phyloP scores from a whole-genome alignment of 352 stramenopile species.

The Pythium myriotylum region DNA sequence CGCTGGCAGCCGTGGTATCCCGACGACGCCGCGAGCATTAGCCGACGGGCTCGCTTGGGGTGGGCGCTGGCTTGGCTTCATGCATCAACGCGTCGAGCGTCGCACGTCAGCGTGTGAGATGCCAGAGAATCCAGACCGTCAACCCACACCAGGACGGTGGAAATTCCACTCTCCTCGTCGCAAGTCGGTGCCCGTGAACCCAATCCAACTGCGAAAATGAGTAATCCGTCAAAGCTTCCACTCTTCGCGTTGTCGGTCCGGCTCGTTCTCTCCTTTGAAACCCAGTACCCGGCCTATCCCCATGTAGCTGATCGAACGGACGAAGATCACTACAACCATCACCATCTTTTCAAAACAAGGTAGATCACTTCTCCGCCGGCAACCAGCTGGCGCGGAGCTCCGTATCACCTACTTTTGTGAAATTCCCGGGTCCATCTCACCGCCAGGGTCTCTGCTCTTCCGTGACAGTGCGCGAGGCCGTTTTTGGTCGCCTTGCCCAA shows the following conservation, averaged over 20 bases:
- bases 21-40: too few species aligned
- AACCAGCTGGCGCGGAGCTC: neutral
- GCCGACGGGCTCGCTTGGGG: neutral
- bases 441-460: constrained; percentile 2
- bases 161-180: constrained; percentile 1
- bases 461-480: neutral
- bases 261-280: neutral
- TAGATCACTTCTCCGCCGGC: neutral
- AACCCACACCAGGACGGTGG: neutral
- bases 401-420: neutral
- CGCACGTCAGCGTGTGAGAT: constrained; percentile 13
- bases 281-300: neutral
- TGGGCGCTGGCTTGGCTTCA: constrained; percentile 1
- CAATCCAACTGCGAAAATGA: neutral
- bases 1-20: too few species aligned
- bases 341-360: neutral
- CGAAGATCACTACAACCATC: neutral
- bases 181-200: neutral
- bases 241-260: neutral
- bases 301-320: too few species aligned
- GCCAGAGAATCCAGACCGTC: constrained; percentile 9
- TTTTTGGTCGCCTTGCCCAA: constrained; percentile 12
- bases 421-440: neutral
- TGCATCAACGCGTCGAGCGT: constrained; percentile 6
- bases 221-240: neutral